Base-by-base conservation (phyloP, 164 flowering plant species). In the Vitis rupestris region DNA sequence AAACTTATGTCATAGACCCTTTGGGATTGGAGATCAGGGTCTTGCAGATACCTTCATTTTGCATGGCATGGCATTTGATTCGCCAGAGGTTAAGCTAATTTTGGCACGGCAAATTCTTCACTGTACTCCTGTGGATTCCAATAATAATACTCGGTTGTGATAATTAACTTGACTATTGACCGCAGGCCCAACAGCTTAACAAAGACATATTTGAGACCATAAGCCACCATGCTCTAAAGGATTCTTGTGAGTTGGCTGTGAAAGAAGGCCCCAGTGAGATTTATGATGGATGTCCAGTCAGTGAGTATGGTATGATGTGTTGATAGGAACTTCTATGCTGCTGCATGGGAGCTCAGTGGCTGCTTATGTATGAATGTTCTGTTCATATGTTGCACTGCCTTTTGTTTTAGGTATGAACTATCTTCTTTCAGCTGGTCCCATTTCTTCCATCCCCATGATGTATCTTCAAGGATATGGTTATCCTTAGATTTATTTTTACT, bases 1-100 rank as follows among this genome's bases (percentile, higher is more conserved):
- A 61, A 96, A 96, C 70, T 52, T 93, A 52, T 79, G 93, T 1
- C 97, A 96, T 71, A 87, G 97, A 69, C 98, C 99, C 15, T 89
- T 93, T 79, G 99, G 98, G 29, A 87, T 96, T 76, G 99, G 99
- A 57, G 96, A 93, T 50, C 98, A 96, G 68, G 97, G 99, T 51
- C 97, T 93, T 77, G 99, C 98, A 37, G 99, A 96, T 73, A 74
- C 97, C 44, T 96, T 67, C 97, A 96, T 96, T 59, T 80, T 96
- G 75, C 90, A 93, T 70, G 99, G 99, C 65, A 90, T 96, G 98
- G 74, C 99, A 70, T 96, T 96, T 90, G 99, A 96, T 71, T 93
- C 98, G 3, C 86, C 82, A 11, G 97, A 93, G 99, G 98, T 95
- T 72, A 61, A 11, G 1, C 61, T 61, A 3, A 12, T 66, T 30